These are phyloP conservation scores for Sugiyamaella mastotermitis DNA, from an alignment of 805 yeast species.

Conservation along the genomic window DNA sequence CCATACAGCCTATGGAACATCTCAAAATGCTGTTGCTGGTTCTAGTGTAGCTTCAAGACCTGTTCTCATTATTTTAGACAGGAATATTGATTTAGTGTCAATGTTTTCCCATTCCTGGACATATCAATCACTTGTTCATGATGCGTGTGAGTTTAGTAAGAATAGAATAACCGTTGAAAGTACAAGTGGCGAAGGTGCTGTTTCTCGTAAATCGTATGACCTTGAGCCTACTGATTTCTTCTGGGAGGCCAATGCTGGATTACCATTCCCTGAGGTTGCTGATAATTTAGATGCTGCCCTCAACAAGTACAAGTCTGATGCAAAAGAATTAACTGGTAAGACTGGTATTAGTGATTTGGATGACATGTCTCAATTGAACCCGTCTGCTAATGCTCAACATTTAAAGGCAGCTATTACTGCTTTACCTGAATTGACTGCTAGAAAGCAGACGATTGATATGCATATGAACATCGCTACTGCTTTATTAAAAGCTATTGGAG, in stretches of 20 bases:
- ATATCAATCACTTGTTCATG: slow-evolving; percentile 93
- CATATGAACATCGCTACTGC: slow-evolving; percentile 94
- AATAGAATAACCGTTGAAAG: slow-evolving; percentile 51
- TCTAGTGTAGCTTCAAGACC: slow-evolving; percentile 45
- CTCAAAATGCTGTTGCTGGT: slow-evolving; percentile 7
- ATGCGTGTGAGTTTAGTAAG: slow-evolving; percentile 74
- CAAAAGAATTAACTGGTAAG: slow-evolving; percentile 73
- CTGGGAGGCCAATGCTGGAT: slow-evolving; percentile 76
- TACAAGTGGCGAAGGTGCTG: slow-evolving; percentile 25
- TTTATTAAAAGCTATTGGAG: slow-evolving; percentile 73
- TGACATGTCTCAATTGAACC: slow-evolving; percentile 54
- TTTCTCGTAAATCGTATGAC: slow-evolving; percentile 60
- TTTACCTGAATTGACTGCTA: slow-evolving; percentile 84
- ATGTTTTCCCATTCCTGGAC: slow-evolving; percentile 98
- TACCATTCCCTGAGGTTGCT: slow-evolving; percentile 98
- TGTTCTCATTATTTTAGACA: slow-evolving; percentile 76
- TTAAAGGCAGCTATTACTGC: slow-evolving; percentile 74
- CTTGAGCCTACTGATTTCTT: slow-evolving; percentile 91
- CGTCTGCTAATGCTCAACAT: slow-evolving; percentile 31
- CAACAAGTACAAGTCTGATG: slow-evolving; percentile 76
- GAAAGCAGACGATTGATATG: slow-evolving; percentile 85
- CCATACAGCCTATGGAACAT: slow-evolving; percentile 14
- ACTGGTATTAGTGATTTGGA: slow-evolving; percentile 68
- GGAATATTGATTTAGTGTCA: slow-evolving; percentile 83
- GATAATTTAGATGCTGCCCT: slow-evolving; percentile 88